Conservation (phyloP, 2,329 filamentous ascomycete species). For the Alternaria dauci region DNA sequence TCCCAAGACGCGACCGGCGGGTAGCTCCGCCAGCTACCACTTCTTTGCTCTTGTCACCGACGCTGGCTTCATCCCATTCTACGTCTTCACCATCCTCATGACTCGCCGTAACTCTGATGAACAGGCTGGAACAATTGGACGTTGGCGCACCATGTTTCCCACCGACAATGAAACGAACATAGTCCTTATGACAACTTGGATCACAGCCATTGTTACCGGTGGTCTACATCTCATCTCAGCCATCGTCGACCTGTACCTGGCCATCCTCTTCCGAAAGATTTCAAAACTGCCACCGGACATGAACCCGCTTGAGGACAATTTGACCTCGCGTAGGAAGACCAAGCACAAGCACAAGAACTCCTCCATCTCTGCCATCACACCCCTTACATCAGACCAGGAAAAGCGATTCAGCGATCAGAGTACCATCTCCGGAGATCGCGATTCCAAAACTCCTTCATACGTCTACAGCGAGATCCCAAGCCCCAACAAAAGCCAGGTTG, state of each 20-base stretch:
- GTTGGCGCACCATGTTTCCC: constrained; percentile 75
- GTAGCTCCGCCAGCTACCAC: constrained; percentile 87
- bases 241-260: constrained; percentile 76
- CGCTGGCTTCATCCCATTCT: constrained; percentile 69
- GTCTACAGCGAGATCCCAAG: constrained; percentile 40
- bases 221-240: constrained; percentile 76
- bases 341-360: constrained; percentile 79
- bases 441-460: constrained; percentile 41
- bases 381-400: constrained; percentile 61
- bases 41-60: constrained; percentile 82
- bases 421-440: constrained; percentile 50
- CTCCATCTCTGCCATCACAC: constrained; percentile 56
- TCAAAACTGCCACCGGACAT: constrained; percentile 85
- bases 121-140: constrained; percentile 54
- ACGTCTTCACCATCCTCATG: constrained; percentile 66
- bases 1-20: constrained; percentile 74
- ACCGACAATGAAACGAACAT: constrained; percentile 63
- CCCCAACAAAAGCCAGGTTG: constrained; percentile 62
- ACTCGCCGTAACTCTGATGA: constrained; percentile 61
- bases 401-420: constrained; percentile 66
- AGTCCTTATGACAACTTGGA: constrained; percentile 73
- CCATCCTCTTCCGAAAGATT: constrained; percentile 82
- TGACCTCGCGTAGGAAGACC: constrained; percentile 72
- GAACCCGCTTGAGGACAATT: constrained; percentile 88
- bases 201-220: constrained; percentile 69